phyloP scores from a whole-genome alignment of 768 basidiomycete genomes.

The Peribolospora kevripleyi region DNA sequence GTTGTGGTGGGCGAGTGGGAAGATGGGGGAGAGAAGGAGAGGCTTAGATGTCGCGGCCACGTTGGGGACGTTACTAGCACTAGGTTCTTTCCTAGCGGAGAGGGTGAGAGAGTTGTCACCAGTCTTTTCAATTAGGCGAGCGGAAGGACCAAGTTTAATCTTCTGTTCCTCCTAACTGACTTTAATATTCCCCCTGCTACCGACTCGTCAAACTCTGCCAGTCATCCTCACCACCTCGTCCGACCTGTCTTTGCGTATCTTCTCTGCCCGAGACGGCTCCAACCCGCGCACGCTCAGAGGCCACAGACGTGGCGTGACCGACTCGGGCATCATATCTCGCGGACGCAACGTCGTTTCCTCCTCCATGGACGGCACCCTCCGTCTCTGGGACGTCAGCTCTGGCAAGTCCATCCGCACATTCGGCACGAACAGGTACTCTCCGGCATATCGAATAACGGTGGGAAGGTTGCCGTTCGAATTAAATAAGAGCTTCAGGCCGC shows the following conservation, averaged over 20 bases:
- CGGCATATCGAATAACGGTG: no score
- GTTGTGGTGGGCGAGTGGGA: no score
- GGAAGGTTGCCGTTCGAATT: no score
- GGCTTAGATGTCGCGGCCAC: conserved; percentile 17
- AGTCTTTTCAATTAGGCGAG: conserved; percentile 31
- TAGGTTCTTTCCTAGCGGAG: conserved; percentile 20
- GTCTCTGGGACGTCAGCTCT: conserved; percentile 46
- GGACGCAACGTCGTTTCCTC: conserved; percentile 44
- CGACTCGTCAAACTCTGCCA: conserved; percentile 43
- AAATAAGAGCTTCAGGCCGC: no score
- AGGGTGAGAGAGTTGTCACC: conserved; percentile 16
- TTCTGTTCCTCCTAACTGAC: not conserved
- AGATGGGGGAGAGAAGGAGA: not conserved
- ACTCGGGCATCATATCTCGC: conserved; percentile 35
- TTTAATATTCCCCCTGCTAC: conserved; percentile 18
- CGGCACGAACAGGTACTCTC: conserved; percentile 12
- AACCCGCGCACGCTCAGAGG: conserved; percentile 40
- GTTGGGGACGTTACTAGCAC: conserved; percentile 19
- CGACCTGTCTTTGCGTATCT: conserved; percentile 42
- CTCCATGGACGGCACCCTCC: conserved; percentile 41
- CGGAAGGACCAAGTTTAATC: conserved; percentile 3
- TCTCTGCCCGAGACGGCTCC: conserved; percentile 30
- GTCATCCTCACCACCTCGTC: conserved; percentile 45
- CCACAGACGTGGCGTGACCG: conserved; percentile 41
- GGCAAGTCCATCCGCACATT: conserved; percentile 29